Evolutionary conservation across 495 filamentous ascomycete species (phyloP).

Genomic region (Penicillium maclennaniae): DNA sequence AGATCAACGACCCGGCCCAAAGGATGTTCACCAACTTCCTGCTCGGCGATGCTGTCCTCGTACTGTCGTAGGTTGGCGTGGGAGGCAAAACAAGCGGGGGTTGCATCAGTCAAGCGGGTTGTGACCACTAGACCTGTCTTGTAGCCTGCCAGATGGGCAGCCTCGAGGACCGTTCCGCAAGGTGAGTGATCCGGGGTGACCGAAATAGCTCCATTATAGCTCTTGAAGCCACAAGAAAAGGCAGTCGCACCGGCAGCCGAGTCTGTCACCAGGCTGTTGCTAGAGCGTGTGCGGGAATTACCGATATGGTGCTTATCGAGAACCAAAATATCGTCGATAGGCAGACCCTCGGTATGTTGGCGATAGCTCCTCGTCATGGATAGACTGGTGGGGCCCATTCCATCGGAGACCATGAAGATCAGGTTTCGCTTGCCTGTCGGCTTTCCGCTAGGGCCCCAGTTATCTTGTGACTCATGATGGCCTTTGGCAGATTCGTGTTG

Average conservation of each 20-base stretch:
- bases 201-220: slow-evolving; percentile 93
- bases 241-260: slow-evolving; percentile 94
- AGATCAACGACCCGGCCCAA: slow-evolving; percentile 85
- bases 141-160: slow-evolving; percentile 86
- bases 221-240: slow-evolving; percentile 88
- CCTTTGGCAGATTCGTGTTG: slow-evolving; percentile 55
- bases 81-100: slow-evolving; percentile 91
- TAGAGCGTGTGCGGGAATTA: slow-evolving; percentile 79
- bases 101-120: slow-evolving; percentile 92
- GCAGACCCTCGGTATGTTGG: slow-evolving; percentile 64
- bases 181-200: slow-evolving; percentile 79
- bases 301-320: slow-evolving; percentile 87
- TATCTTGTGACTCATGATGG: slow-evolving; percentile 15
- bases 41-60: slow-evolving; percentile 87
- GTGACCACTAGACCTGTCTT: slow-evolving; percentile 93
- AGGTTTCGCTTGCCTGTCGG: slow-evolving; percentile 81
- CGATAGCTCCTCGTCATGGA: slow-evolving; percentile 78
- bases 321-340: slow-evolving; percentile 65
- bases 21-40: slow-evolving; percentile 82
- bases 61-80: slow-evolving; percentile 77
- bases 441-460: slow-evolving; percentile 43
- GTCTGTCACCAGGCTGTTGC: slow-evolving; percentile 80
- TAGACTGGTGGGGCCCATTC: slow-evolving; percentile 93
- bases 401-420: slow-evolving; percentile 98
- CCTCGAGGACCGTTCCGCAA: slow-evolving; percentile 92